These are phyloP conservation scores for Cymbidium sinense DNA, from an alignment of 106 monocot genomes.

Conservation along the genomic window DNA sequence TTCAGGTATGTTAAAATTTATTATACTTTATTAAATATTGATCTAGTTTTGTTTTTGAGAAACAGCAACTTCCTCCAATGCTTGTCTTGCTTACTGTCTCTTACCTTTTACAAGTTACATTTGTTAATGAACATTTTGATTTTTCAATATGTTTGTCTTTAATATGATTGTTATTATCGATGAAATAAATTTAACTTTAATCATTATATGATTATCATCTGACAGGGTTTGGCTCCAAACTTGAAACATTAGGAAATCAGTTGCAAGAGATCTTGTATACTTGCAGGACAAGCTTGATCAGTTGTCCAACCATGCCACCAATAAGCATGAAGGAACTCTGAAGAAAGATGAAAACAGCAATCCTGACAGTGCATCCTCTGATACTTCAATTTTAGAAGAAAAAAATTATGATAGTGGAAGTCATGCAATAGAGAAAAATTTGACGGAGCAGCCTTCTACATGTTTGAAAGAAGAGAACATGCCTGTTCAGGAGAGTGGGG, in stretches of 20 bases:
- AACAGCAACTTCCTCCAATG: neutral
- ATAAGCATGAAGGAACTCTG: neutral
- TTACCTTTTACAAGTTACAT: too few relatives aligned
- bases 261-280: conserved; percentile 37
- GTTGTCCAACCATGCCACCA: conserved; percentile 7
- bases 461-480: too few relatives aligned
- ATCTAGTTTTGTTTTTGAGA: neutral
- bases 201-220: neutral
- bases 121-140: too few relatives aligned
- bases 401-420: neutral
- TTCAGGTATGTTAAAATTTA: conserved; percentile 41
- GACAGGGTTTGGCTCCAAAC: conserved; percentile 52
- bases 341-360: neutral
- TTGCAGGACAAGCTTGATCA: conserved; percentile 59
- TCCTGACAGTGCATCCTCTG: neutral
- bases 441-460: too few relatives aligned
- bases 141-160: too few relatives aligned
- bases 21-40: neutral
- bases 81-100: too few relatives aligned
- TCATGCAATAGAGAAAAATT: too few relatives aligned
- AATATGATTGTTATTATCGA: too few relatives aligned
- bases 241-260: conserved; percentile 44
- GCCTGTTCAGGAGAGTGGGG: neutral
- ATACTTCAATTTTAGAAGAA: neutral
- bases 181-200: neutral